These are phyloP conservation scores for Metrosideros polymorpha DNA, from an alignment of 441 rosid species.

Conservation along the genomic window DNA sequence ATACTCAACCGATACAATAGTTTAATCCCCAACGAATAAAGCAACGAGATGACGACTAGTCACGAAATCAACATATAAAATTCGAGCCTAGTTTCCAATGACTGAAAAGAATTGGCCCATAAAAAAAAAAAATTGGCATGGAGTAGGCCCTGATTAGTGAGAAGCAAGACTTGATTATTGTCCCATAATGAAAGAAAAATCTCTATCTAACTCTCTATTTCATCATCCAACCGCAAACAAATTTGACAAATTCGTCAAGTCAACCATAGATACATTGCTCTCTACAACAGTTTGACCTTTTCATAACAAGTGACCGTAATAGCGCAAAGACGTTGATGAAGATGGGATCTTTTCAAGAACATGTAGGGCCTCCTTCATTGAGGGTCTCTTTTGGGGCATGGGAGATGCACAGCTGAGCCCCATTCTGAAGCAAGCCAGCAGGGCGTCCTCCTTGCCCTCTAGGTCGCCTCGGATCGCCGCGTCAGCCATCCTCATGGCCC, in stretches of 20 bases:
- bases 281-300: neutral
- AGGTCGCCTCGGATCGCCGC: constrained; percentile 48
- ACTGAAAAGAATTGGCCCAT: too few relatives aligned
- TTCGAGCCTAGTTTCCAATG: neutral
- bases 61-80: neutral
- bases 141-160: neutral
- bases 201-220: neutral
- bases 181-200: neutral
- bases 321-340: constrained; percentile 12
- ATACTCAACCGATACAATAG: neutral
- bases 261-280: constrained; percentile 20
- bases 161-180: neutral
- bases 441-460: constrained; percentile 73
- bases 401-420: constrained; percentile 71
- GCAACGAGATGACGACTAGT: neutral
- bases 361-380: constrained; percentile 67
- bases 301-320: constrained; percentile 18
- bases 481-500: constrained; percentile 61
- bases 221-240: neutral
- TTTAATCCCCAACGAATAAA: neutral
- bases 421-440: constrained; percentile 57
- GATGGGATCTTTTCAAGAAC: constrained; percentile 56
- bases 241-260: neutral
- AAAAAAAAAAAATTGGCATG: neutral
- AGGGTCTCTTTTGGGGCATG: constrained; percentile 65